Evolutionary conservation across 1,139 yeast species (phyloP).

Genomic region (Yamadazyma dendronema): DNA sequence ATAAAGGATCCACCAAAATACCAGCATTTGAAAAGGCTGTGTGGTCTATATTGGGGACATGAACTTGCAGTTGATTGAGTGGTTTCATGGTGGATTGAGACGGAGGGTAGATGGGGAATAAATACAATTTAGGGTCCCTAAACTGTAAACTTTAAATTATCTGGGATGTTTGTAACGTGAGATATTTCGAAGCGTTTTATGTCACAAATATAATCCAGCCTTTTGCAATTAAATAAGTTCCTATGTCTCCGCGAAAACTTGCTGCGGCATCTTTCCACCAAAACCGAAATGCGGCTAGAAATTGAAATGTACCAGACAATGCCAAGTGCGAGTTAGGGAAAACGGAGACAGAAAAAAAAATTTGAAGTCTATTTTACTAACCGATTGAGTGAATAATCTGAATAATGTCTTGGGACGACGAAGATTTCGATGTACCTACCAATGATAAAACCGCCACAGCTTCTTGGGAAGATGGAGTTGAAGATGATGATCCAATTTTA

Average conservation of each 20-base stretch:
- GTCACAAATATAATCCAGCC: background rate
- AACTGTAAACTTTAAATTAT: no score
- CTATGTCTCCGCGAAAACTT: slow-evolving; percentile 5
- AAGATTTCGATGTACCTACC: slow-evolving; percentile 77
- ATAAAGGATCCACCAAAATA: slow-evolving; percentile 14
- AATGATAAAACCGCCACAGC: slow-evolving; percentile 29
- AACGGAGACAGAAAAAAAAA: slow-evolving; percentile 2
- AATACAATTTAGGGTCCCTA: no score
- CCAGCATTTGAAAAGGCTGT: slow-evolving; percentile 12
- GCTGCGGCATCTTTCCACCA: slow-evolving; percentile 7
- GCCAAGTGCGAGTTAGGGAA: slow-evolving; percentile 1
- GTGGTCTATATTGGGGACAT: slow-evolving; percentile 21
- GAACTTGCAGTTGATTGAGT: slow-evolving; percentile 6
- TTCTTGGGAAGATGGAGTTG: slow-evolving; percentile 85
- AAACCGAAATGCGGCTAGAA: slow-evolving; percentile 5
- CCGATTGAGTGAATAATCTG: background rate
- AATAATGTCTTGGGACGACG: slow-evolving; percentile 72
- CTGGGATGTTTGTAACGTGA: no score
- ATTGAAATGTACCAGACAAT: background rate
- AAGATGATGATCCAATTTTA: slow-evolving; percentile 67
- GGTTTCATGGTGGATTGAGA: slow-evolving; percentile 3
- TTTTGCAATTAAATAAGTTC: background rate
- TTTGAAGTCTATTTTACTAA: slow-evolving; percentile 1
- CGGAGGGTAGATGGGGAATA: no score
- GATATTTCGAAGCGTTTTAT: background rate